Conservation (phyloP, 176 grass and related monocot genomes). For the Aegilops bicornis region DNA sequence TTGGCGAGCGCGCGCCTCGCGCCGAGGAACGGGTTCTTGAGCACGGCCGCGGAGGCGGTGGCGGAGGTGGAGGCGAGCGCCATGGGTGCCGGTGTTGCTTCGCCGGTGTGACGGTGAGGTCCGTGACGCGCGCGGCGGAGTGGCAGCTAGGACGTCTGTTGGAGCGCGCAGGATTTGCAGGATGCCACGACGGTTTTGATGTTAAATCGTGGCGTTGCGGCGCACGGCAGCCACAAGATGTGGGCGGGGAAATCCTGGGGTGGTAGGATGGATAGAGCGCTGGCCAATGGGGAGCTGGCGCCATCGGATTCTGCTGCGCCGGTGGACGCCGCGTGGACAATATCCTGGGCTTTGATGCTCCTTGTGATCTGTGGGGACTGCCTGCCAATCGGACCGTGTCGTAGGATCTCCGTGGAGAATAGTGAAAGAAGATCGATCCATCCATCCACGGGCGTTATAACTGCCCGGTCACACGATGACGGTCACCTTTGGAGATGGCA, state of each 20-base stretch:
- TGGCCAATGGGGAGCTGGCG: conserved; percentile 68
- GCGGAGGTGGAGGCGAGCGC: conserved; percentile 85
- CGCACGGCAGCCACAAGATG: conserved; percentile 52
- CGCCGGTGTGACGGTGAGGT: not conserved
- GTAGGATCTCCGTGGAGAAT: not conserved
- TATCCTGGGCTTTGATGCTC: not conserved
- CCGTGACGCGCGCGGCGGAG: not conserved
- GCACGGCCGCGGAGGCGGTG: conserved; percentile 57
- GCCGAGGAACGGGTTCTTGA: conserved; percentile 70
- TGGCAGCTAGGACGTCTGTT: not conserved
- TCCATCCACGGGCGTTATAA: too few species aligned
- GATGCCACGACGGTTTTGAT: conserved; percentile 30
- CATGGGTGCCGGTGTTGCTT: conserved; percentile 21
- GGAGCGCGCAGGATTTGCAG: conserved; percentile 2
- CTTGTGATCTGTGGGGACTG: conserved; percentile 27
- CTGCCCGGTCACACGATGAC: too few species aligned
- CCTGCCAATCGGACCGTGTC: not conserved
- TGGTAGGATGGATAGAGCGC: conserved; percentile 72
- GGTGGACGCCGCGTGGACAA: conserved; percentile 59
- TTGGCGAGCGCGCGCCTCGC: conserved; percentile 59
- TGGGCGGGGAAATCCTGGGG: conserved; percentile 45
- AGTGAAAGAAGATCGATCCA: too few species aligned
- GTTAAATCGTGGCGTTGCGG: conserved; percentile 39
- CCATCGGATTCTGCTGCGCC: conserved; percentile 47
- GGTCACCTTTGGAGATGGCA: too few species aligned